Percentiles rank a stretch among this genome's conserved stretches.
Conservation (phyloP, 2,329 filamentous ascomycete genomes). For the Phyllosticta capitalensis region DNA sequence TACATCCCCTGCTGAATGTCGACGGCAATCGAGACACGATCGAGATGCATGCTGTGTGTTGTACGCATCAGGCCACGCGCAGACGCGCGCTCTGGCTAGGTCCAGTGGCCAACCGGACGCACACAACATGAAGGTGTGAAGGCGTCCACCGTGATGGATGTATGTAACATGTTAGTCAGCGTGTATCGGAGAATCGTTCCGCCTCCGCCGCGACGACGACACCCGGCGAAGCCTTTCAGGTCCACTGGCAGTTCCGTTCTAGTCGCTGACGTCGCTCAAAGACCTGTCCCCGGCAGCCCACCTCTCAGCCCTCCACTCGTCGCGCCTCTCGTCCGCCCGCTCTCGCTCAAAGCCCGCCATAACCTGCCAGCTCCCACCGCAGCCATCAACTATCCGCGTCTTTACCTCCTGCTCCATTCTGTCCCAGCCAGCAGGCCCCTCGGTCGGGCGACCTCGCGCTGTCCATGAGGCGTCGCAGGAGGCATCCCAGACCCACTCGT, state of each 20-base stretch:
- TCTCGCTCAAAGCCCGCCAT: background rate
- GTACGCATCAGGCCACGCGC: background rate
- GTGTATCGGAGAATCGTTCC: background rate
- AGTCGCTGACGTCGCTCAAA: background rate
- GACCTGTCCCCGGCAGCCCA: background rate
- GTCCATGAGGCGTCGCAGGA: constrained; percentile 6
- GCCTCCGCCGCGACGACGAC: background rate
- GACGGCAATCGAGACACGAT: background rate
- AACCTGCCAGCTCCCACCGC: background rate
- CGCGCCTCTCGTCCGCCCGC: background rate
- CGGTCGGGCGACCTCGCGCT: background rate
- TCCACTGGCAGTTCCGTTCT: too few relatives aligned
- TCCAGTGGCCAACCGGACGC: background rate
- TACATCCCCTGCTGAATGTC: background rate
- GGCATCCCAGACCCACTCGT: constrained; percentile 8
- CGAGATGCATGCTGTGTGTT: background rate
- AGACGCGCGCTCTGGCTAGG: background rate
- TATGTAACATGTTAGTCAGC: too few relatives aligned
- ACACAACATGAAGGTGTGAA: background rate
- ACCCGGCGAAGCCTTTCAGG: too few relatives aligned
- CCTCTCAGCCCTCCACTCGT: background rate
- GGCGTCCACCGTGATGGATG: too few relatives aligned
- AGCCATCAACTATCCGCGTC: background rate
- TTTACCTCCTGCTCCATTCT: background rate
- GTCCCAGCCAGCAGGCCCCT: background rate